Base-by-base conservation (phyloP, 495 filamentous ascomycete genomes). In the Podospora pseudoanserina region DNA sequence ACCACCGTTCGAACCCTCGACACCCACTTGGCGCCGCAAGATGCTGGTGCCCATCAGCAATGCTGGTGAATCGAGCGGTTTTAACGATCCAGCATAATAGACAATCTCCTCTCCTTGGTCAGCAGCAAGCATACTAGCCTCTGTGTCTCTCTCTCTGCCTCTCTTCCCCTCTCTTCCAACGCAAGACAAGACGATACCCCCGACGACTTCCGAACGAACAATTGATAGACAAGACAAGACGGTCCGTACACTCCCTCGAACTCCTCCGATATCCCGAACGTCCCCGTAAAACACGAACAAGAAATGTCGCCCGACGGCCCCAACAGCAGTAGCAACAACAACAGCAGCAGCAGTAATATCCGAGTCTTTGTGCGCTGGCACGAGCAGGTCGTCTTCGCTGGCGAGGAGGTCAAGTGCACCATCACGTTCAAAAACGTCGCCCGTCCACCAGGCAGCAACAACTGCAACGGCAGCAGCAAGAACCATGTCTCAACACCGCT, bases 311-410 rank as follows among this genome's bases (percentile, higher is more conserved):
- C 79, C 74, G 79, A 85, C 71, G 75, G 73, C 69, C 65, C 73
- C 68, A 81, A 28, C 32, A 65, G 27, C 27, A 67, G 9, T 32
- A 70, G 30, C 16, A 63, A 19, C 30, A 63, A 19, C 61, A 28
- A n/a, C 23, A 62, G 5, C 19, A 60, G 78, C 69, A 88, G 69
- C 68, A 83, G 80, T 72, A 89, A 96, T 82, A 93, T 99, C 74
- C 90, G 92, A 73, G 94, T 97, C 78, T 98, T 94, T 74, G 91
- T 99, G 76, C 88, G 90, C 80, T 98, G 90, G 92, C 91, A 90
- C 77, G 92, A 91, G 74, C 88, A 90, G 77, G 92, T 89, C 59
- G 92, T 99, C 70, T 98, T 97, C 78, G 92, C 96, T 34, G 96
- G 96, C 70, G 95, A 98, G 81, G 89, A 93, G 72, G 84, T 98